A percentile compares a stretch with the other conserved stretches of the same genome.
Conservation (phyloP, 176 grass and related monocot genomes). For the Aechmea fasciata region DNA sequence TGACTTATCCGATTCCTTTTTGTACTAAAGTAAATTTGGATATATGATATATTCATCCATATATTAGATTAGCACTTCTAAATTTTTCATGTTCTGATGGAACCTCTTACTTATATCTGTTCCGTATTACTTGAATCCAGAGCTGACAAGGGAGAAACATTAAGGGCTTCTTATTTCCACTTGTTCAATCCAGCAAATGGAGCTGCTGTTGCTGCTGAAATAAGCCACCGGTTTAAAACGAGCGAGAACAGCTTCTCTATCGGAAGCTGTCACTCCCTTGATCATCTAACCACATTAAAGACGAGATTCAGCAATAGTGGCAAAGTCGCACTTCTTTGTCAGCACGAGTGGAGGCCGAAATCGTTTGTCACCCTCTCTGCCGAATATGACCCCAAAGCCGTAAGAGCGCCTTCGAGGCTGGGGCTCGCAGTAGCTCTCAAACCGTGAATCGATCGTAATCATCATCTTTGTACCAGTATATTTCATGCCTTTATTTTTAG, state of each 20-base stretch:
- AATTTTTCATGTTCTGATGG: neutral
- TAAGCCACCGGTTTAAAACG: slow-evolving; percentile 64
- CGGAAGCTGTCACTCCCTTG: slow-evolving; percentile 50
- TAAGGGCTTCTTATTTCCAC: slow-evolving; percentile 81
- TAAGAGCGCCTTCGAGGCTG: slow-evolving; percentile 47
- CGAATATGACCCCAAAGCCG: slow-evolving; percentile 67
- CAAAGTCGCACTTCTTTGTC: slow-evolving; percentile 56
- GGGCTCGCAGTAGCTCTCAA: slow-evolving; percentile 59
- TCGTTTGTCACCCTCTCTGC: slow-evolving; percentile 59
- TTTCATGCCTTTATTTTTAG: slow-evolving; percentile 13
- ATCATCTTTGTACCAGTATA: slow-evolving; percentile 17
- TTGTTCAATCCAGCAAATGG: slow-evolving; percentile 49
- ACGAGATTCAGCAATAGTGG: slow-evolving; percentile 54
- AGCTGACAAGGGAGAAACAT: slow-evolving; percentile 66
- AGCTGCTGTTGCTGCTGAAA: slow-evolving; percentile 55
- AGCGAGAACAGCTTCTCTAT: slow-evolving; percentile 66
- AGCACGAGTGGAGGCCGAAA: slow-evolving; percentile 77
- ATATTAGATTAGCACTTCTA: no score
- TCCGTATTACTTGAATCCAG: slow-evolving; percentile 23
- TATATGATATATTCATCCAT: no score
- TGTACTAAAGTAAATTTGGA: no score
- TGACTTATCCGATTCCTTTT: no score
- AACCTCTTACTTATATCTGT: slow-evolving; percentile 1
- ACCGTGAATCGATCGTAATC: slow-evolving; percentile 30
- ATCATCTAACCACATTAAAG: slow-evolving; percentile 56